These are phyloP conservation scores for Colletotrichum coccodes DNA, from an alignment of 2,329 filamentous ascomycete genomes.

Conservation along the genomic window DNA sequence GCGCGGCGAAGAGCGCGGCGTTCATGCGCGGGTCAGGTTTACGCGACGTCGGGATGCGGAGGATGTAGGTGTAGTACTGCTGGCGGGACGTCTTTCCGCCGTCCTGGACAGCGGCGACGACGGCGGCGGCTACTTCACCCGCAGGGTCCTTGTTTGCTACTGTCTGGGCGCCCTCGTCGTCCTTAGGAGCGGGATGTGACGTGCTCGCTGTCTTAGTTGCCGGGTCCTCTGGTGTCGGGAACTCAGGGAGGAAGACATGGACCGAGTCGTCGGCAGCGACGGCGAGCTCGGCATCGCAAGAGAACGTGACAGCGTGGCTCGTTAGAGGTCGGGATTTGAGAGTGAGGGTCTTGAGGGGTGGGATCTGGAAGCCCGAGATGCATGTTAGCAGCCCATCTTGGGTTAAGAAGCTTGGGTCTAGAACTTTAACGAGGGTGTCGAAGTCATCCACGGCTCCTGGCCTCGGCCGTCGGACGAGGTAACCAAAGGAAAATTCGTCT, in stretches of 20 bases:
- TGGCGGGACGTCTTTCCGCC: slow-evolving; percentile 32
- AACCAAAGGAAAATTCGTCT: background rate
- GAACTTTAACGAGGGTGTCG: background rate
- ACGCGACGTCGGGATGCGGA: slow-evolving; percentile 45
- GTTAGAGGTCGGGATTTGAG: slow-evolving; percentile 56
- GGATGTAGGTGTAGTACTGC: slow-evolving; percentile 46
- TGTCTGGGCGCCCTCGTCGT: background rate
- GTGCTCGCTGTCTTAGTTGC: background rate
- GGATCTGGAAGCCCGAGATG: slow-evolving; percentile 43
- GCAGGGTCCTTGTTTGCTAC: slow-evolving; percentile 38
- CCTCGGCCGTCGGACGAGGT: background rate
- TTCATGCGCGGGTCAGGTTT: slow-evolving; percentile 57
- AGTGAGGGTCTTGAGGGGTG: slow-evolving; percentile 58
- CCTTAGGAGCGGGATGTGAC: slow-evolving; percentile 10
- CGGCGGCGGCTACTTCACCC: slow-evolving; percentile 38
- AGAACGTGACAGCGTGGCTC: slow-evolving; percentile 59
- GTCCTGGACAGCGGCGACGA: slow-evolving; percentile 20
- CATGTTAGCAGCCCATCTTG: background rate
- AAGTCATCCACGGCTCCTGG: background rate
- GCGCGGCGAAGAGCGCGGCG: slow-evolving; percentile 52
- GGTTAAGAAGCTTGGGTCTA: background rate
- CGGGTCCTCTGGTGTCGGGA: slow-evolving; percentile 36
- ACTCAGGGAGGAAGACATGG: slow-evolving; percentile 61
- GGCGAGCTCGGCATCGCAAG: slow-evolving; percentile 66
- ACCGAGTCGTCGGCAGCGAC: slow-evolving; percentile 66